Percentiles rank a stretch among this genome's conserved stretches.
phyloP scores from a whole-genome alignment of 768 basidiomycete species.

The Tulasnella sp. region DNA sequence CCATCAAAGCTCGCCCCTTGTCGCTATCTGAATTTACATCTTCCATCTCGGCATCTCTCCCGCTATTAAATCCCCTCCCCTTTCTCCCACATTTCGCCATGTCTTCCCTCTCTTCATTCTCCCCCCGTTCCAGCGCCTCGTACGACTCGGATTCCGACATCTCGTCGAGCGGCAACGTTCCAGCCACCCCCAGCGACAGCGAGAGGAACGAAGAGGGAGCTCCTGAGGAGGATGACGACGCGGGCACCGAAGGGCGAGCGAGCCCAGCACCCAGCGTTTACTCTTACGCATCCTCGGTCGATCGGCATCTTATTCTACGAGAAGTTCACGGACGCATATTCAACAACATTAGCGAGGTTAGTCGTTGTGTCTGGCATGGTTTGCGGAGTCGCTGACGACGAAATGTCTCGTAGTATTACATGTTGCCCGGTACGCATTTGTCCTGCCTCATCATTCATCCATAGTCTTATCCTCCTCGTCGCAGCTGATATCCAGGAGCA shows the following conservation, averaged over 20 bases:
- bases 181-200: not conserved
- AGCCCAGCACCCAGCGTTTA: slow-evolving; percentile 13
- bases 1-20: too few species aligned
- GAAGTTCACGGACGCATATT: slow-evolving; percentile 11
- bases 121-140: not conserved
- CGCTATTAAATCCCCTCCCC: too few species aligned
- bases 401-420: not conserved
- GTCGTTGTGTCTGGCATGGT: not conserved
- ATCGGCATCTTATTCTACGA: slow-evolving; percentile 10
- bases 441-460: not conserved
- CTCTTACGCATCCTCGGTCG: slow-evolving; percentile 11
- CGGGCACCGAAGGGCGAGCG: not conserved
- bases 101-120: too few species aligned
- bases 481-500: slow-evolving; percentile 7
- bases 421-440: not conserved
- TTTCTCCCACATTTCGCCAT: too few species aligned
- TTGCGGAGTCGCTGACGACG: not conserved
- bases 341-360: slow-evolving; percentile 13
- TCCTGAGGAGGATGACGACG: not conserved
- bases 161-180: not conserved
- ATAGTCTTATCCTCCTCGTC: not conserved
- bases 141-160: not conserved
- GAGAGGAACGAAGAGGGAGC: not conserved
- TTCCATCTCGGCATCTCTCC: too few species aligned
- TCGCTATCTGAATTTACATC: too few species aligned